Evolutionary conservation across 352 stramenopile genomes (phyloP).

Genomic region (Pythium rishiriense): DNA sequence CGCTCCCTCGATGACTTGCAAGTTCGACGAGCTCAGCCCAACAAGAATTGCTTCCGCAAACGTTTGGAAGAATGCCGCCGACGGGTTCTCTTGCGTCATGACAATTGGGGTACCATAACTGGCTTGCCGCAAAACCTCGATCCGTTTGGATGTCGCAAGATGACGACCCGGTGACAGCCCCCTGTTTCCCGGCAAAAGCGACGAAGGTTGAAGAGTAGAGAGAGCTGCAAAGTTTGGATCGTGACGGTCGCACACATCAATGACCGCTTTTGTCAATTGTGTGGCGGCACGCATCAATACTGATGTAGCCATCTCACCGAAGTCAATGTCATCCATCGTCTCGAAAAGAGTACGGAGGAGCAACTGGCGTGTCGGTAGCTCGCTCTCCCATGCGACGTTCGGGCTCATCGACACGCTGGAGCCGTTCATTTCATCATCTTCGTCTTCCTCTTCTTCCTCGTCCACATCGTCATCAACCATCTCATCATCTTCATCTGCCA

Average conservation of each 20-base stretch:
- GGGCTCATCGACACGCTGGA: neutral
- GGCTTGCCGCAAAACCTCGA: slow-evolving; percentile 75
- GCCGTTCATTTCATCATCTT: slow-evolving; percentile 18
- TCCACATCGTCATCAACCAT: slow-evolving; percentile 13
- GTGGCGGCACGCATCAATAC: slow-evolving; percentile 54
- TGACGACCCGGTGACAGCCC: slow-evolving; percentile 77
- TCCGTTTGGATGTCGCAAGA: slow-evolving; percentile 75
- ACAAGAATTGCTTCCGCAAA: slow-evolving; percentile 66
- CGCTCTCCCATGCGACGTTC: slow-evolving; percentile 36
- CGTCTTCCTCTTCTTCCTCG: slow-evolving; percentile 22
- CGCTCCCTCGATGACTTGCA: slow-evolving; percentile 54
- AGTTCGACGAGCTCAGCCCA: slow-evolving; percentile 64
- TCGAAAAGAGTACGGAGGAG: slow-evolving; percentile 72
- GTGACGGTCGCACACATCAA: slow-evolving; percentile 53
- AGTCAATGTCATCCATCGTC: slow-evolving; percentile 72
- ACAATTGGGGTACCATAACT: slow-evolving; percentile 71
- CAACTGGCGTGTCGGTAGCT: slow-evolving; percentile 46
- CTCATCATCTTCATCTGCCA: slow-evolving; percentile 27
- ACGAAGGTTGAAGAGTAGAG: slow-evolving; percentile 69
- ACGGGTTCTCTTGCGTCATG: slow-evolving; percentile 34
- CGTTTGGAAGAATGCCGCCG: slow-evolving; percentile 61
- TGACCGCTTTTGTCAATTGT: slow-evolving; percentile 55
- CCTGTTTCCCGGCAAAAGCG: slow-evolving; percentile 70
- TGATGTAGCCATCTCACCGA: slow-evolving; percentile 53
- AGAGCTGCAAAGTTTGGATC: slow-evolving; percentile 69